phyloP scores from a whole-genome alignment of 2,329 filamentous ascomycete species.

The Mycosphaerella sp. region DNA sequence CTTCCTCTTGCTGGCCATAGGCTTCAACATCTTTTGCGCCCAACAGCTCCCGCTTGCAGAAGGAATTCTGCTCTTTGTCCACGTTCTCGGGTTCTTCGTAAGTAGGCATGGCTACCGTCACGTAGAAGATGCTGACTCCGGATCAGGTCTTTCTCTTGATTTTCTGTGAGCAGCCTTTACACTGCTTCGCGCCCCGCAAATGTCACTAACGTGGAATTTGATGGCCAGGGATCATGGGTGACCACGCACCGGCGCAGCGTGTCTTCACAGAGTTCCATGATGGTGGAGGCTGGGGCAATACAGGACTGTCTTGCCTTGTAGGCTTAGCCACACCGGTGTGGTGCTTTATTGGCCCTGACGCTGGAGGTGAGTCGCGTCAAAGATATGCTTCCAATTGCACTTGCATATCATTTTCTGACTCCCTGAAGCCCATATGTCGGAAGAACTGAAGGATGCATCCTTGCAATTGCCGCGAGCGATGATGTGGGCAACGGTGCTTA shows the following conservation, averaged over 20 bases:
- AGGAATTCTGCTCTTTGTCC: conserved; percentile 35
- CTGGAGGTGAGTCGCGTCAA: conserved; percentile 25
- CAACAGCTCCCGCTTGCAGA: conserved; percentile 33
- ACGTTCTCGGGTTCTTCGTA: conserved; percentile 42
- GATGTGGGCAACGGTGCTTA: conserved; percentile 39
- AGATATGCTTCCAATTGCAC: conserved; percentile 17
- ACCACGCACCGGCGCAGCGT: conserved; percentile 26
- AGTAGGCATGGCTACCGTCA: not conserved
- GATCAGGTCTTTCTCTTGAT: conserved; percentile 35
- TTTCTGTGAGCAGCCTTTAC: conserved; percentile 21
- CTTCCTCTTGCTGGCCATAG: conserved; percentile 30
- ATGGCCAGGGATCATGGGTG: conserved; percentile 25
- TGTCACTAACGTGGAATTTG: not conserved
- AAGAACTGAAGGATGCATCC: conserved; percentile 36
- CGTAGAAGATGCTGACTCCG: not conserved
- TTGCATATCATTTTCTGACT: not conserved
- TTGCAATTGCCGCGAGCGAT: conserved; percentile 41
- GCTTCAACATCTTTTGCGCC: conserved; percentile 35
- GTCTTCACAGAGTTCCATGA: conserved; percentile 38
- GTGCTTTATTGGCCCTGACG: conserved; percentile 29
- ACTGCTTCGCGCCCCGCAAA: not conserved
- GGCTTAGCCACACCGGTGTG: conserved; percentile 39
- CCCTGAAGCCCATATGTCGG: conserved; percentile 33
- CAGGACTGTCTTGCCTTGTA: conserved; percentile 39
- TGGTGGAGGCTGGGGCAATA: conserved; percentile 39